Base-by-base conservation (phyloP, 768 basidiomycete species). In the Amyloporia xantha region DNA sequence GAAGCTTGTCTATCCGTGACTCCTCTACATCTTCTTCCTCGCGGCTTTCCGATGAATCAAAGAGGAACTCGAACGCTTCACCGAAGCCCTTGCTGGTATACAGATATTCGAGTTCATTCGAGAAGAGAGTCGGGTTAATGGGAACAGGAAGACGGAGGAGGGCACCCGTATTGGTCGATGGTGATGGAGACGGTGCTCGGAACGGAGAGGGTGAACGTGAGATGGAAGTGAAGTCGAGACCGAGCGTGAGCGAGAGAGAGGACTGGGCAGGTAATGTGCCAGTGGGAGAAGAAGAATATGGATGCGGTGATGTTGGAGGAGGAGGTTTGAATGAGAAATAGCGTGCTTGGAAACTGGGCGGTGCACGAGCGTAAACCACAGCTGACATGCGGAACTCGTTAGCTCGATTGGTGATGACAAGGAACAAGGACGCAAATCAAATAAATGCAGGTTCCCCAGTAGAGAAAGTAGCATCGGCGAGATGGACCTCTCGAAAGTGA, bases 71-170 rank as follows among this genome's bases (percentile, higher is more conserved):
- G 57, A 91, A 91, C 3, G 86, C 86, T 61, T 87, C 86, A 45
- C 90, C 88, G 52, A 93, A 79, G 26, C 89, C 89, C 62, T 87
- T 84, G 11, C 89, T 91, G 0, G 95, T 96, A 65, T 98, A 99
- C 1, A 97, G 78, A 62, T 92, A 95, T 64, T 96, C 93, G 30
- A 97, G 79, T 62, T 94, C 87, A 42, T 93, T 87, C 20, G 84
- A 75, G 66, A 97, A 96, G 28, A 97, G 74, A 11, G 82, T 76
- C 0, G 90, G 82, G 52, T 85, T 90, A 48, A 82, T 85, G 37
- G 73, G 70, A 6, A 86, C 81, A 17, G 76, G 73, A 7, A 91
- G 66, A 17, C 85, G 79, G 38, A 89, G 72, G 15, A 85, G 54
- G 4, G 71, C 66, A 33, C 71, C 71, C 36, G 69, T 55, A 38